Conservation (phyloP, 345 rosid genomes). For the Eucalyptus cloeziana region DNA sequence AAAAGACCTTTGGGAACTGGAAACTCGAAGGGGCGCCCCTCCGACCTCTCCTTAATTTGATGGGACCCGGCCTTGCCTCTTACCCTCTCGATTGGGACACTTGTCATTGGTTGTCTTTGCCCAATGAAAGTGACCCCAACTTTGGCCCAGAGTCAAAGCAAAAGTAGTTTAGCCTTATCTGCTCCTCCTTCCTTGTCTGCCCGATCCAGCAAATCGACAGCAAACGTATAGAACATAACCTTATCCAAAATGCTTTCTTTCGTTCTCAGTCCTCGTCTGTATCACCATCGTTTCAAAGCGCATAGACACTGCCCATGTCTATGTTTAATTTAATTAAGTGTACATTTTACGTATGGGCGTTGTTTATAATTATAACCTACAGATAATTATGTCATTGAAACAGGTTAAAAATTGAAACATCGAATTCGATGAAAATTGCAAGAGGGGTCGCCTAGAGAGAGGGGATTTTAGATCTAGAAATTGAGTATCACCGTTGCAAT, state of each 20-base stretch:
- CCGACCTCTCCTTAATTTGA: neutral
- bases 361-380: neutral
- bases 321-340: neutral
- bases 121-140: neutral
- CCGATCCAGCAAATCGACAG: neutral
- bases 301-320: neutral
- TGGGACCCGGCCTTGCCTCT: neutral
- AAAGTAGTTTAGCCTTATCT: neutral
- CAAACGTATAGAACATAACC: neutral
- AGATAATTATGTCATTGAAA: neutral
- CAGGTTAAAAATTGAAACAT: neutral
- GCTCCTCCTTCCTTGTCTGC: neutral
- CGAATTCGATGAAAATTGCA: neutral
- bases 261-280: neutral
- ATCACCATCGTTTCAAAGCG: neutral
- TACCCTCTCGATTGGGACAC: neutral
- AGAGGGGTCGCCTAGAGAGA: neutral
- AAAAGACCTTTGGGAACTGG: neutral
- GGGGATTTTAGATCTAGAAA: neutral
- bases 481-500: fast-evolving
- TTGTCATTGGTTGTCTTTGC: neutral
- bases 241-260: neutral
- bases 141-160: neutral
- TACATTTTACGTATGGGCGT: neutral
- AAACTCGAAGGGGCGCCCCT: neutral